phyloP scores from a whole-genome alignment of 1,284 basidiomycete genomes.

The Ceratobasidium sp. region DNA sequence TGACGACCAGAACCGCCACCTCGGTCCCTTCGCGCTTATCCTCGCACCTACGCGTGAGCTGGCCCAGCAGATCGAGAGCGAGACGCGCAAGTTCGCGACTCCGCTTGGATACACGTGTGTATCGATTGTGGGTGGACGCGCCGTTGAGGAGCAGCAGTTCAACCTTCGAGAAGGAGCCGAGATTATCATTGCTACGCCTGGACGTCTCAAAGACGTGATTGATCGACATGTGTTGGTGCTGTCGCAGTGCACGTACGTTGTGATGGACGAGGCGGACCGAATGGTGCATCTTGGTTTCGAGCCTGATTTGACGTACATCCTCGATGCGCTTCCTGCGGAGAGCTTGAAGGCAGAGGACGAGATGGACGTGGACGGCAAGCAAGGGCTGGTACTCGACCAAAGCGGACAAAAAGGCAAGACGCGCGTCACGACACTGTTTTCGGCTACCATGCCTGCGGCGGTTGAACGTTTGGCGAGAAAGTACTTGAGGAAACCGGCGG shows the following conservation, averaged over 20 bases:
- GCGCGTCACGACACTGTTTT: slow-evolving; percentile 92
- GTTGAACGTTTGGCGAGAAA: slow-evolving; percentile 95
- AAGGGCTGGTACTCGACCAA: slow-evolving; percentile 58
- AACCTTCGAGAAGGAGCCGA: slow-evolving; percentile 95
- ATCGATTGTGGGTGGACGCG: slow-evolving; percentile 96
- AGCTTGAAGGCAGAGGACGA: slow-evolving; percentile 86
- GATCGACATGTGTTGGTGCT: slow-evolving; percentile 95
- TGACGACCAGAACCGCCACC: slow-evolving; percentile 89
- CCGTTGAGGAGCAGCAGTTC: slow-evolving; percentile 97
- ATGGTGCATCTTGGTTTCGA: slow-evolving; percentile 99
- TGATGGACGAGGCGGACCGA: slow-evolving; percentile 99
- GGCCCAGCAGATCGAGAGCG: slow-evolving; percentile 96
- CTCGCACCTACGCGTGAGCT: slow-evolving; percentile 96
- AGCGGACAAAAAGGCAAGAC: slow-evolving; percentile 74
- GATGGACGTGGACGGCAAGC: slow-evolving; percentile 52
- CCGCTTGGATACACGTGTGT: slow-evolving; percentile 92
- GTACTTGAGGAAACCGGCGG: slow-evolving; percentile 91
- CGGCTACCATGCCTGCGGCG: slow-evolving; percentile 97
- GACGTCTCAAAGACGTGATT: slow-evolving; percentile 96
- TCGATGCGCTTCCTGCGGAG: slow-evolving; percentile 89
- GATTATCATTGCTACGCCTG: slow-evolving; percentile 98
- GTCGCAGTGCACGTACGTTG: slow-evolving; percentile 95
- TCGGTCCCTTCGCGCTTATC: slow-evolving; percentile 94
- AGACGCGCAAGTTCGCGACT: slow-evolving; percentile 89
- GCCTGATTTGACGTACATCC: slow-evolving; percentile 91